Evolutionary conservation across 805 yeast genomes (phyloP).

Genomic region (Saccharomycopsis malanga): DNA sequence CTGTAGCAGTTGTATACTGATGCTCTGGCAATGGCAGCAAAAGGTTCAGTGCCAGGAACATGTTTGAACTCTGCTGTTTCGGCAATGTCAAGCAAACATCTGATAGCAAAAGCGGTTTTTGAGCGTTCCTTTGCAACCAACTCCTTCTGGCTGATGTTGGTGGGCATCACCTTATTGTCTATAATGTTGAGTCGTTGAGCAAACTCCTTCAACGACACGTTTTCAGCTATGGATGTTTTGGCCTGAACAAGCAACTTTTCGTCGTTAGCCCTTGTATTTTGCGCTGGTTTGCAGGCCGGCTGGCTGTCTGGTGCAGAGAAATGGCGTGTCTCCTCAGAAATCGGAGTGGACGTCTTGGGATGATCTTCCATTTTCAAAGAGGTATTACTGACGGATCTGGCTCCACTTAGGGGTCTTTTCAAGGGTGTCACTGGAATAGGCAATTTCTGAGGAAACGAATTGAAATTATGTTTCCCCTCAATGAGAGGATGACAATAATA

Average conservation of each 20-base stretch:
- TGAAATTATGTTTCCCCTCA: no score
- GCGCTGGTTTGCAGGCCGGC: no score
- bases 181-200: background rate
- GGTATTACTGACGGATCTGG: no score
- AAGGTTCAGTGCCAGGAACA: slow-evolving; percentile 27
- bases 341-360: no score
- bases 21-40: slow-evolving; percentile 35
- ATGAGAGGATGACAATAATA: no score
- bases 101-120: slow-evolving; percentile 10
- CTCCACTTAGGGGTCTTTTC: no score
- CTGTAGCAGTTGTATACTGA: slow-evolving; percentile 37
- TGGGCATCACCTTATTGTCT: background rate
- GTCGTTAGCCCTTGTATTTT: no score
- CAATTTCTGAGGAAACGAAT: no score
- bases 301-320: no score
- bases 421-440: no score
- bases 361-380: no score
- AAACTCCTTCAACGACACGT: background rate
- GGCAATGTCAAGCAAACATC: slow-evolving; percentile 10
- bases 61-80: slow-evolving; percentile 5
- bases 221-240: background rate
- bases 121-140: background rate
- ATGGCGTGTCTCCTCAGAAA: no score
- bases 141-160: slow-evolving; percentile 1
- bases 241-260: background rate